Base-by-base conservation (phyloP, 805 yeast genomes). In the Yarrowia divulgata region DNA sequence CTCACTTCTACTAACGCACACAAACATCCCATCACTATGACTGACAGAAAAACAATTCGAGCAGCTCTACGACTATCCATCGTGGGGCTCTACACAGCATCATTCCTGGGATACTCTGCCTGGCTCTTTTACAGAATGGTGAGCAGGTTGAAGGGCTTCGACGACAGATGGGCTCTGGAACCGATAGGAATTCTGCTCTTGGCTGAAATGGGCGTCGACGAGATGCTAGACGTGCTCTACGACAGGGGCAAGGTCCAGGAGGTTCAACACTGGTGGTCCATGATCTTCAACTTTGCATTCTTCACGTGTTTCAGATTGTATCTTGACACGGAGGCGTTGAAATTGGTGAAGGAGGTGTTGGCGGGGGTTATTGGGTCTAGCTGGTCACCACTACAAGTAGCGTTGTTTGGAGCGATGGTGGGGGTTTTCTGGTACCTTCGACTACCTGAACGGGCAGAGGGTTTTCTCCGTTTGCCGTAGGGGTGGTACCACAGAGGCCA, bases 51-150 rank as follows among this genome's bases (percentile, higher is more conserved):
- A 19, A n/a, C 46, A 5, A 23, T 19, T 8, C 45, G 45, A 14
- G 12, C 14, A 1, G 9, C 14, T 12, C 29, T 16, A 8, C 7
- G 45, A 39, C 35, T 3, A 8, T 1, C 18, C 14, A 19, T 39
- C 9, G 23, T 39, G 4, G 13, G n/a, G 2, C 3, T 54, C 8
- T 54, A 54, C 45, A 54, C 60, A 2, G 12, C 23, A 7, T 7
- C 14, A 8, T 37, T 39, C 3, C 45, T 54, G 13, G 60, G 3
- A 1, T 54, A 54, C 45, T 19, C 60, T 4, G 43, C 35, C 8
- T 54, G 60, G 60, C 45, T 54, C 34, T 37, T 54, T 23, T 39
- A 19, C 45, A n/a, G 60, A 5, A 13, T 52, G 40, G 42, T 52
- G 9, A 32, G 14, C 18, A 9, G 39, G 18, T n/a, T 49, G 8